Base-by-base conservation (phyloP, 257 asterid species). In the Solanum ahanhuiri region DNA sequence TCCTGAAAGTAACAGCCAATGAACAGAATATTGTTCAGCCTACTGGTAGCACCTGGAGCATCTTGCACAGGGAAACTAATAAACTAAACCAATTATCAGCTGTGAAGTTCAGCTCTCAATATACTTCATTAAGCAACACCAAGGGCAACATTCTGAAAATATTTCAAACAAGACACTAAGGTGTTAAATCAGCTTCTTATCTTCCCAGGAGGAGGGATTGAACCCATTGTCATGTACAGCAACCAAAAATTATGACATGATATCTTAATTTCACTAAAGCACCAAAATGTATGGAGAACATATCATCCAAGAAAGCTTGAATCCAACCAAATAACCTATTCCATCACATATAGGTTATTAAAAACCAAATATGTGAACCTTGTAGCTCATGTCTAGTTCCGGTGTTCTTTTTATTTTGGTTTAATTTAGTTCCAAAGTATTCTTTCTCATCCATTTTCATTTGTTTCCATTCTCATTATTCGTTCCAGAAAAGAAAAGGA, bases 1-100 rank as follows among this genome's bases (percentile, higher is more conserved):
- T 81, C 98, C 98, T 95, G 58, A 39, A 75, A 75, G 90, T 82
- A 67, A 75, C 63, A 85, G 41, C 66, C 30, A 87, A 64, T 51
- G 82, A 41, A 89, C 83, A 87, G 58, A 83, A 37, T 12, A 64
- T 84, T 66, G 37, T 79, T 25, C 35, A 39, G 58, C 64, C 86
- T 9, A 64, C 34, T 66, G 37, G 11, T 6, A 15, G 31, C 45
- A 20, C 12, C 22, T 18, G n/a, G 71, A 57, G 30, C 64, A 12
- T 73, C 22, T 37, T 35, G 57, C 57, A 22, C 82, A 22, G 31
- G 22, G 82, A 73, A 37, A 37, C 33, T 73, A 73, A 73, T 11
- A 37, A 73, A 37, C 6, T 10, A 73, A 73, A n/a, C 31, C 22
- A 22, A 11, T 22, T 37, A 37, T 37, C 20, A 37, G 3, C 20